A percentile compares a stretch with the other conserved stretches of the same genome.
phyloP scores from a whole-genome alignment of 495 filamentous ascomycete genomes.

The Podospora australis region DNA sequence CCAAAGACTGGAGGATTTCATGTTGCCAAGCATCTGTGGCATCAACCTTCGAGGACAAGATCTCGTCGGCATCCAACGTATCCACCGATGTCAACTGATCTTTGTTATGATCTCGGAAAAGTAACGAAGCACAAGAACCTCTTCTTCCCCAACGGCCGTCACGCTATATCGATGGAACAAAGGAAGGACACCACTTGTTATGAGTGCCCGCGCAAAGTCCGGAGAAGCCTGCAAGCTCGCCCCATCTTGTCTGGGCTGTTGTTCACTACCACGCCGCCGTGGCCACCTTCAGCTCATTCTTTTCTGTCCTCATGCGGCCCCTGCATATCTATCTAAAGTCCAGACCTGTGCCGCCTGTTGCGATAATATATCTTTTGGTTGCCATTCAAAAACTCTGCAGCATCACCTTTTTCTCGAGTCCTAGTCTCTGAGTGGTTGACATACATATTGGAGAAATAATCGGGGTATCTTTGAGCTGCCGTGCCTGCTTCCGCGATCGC shows the following conservation, averaged over 20 bases:
- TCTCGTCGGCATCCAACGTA: too few relatives aligned
- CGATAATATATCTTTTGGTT: neutral
- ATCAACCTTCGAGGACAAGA: too few relatives aligned
- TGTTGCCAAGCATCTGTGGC: too few relatives aligned
- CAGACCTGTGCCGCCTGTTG: constrained; percentile 8
- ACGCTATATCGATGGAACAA: neutral
- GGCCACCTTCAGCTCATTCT: neutral
- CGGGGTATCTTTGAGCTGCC: constrained; percentile 3
- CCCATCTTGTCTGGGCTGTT: neutral
- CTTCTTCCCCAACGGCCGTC: too few relatives aligned
- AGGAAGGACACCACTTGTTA: neutral
- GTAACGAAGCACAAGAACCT: too few relatives aligned
- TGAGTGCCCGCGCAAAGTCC: neutral
- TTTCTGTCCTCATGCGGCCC: constrained; percentile 1
- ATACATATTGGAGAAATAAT: too few relatives aligned
- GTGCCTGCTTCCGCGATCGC: constrained; percentile 11
- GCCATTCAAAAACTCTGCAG: neutral
- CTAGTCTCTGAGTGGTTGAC: neutral
- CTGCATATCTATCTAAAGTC: constrained; percentile 2
- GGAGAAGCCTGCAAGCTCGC: constrained; percentile 1
- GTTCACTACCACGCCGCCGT: neutral
- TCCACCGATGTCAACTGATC: too few relatives aligned
- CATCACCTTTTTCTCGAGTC: constrained; percentile 1
- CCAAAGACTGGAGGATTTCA: too few relatives aligned
- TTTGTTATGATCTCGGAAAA: too few relatives aligned